Percentiles rank a stretch among this genome's conserved stretches.
phyloP scores from a whole-genome alignment of 306 rosid species.

The Fragaria ananassa region DNA sequence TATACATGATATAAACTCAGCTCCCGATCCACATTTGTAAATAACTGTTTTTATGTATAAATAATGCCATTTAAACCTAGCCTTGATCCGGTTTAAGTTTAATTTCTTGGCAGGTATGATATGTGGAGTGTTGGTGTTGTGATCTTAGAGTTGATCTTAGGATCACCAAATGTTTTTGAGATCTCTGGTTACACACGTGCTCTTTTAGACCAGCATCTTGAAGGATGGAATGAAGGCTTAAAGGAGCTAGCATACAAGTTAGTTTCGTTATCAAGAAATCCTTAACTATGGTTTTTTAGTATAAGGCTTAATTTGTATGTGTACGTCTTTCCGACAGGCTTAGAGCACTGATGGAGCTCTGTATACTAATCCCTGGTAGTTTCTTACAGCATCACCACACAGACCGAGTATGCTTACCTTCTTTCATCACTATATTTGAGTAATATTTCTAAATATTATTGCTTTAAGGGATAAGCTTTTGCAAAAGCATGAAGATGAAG shows the following conservation, averaged over 20 bases:
- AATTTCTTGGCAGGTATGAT: constrained; percentile 65
- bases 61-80: constrained; percentile 2
- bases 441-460: neutral
- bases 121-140: constrained; percentile 98
- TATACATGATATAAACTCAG: constrained; percentile 11
- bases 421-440: neutral
- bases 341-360: constrained; percentile 89
- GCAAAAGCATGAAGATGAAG: neutral
- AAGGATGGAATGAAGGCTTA: constrained; percentile 82
- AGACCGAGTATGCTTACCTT: constrained; percentile 48
- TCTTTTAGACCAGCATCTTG: constrained; percentile 79
- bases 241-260: constrained; percentile 85
- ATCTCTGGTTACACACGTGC: constrained; percentile 65
- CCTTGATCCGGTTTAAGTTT: constrained; percentile 15
- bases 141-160: constrained; percentile 83
- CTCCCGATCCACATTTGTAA: constrained; percentile 20
- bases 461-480: neutral
- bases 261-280: constrained; percentile 27
- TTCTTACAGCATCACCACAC: constrained; percentile 46
- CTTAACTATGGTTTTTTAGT: neutral
- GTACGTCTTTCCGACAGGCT: constrained; percentile 51
- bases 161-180: constrained; percentile 82
- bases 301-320: neutral
- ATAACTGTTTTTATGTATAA: neutral
- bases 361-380: constrained; percentile 80